These are phyloP conservation scores for Sphaerulina musiva DNA, from an alignment of 2,329 filamentous ascomycete species.

Conservation along the genomic window DNA sequence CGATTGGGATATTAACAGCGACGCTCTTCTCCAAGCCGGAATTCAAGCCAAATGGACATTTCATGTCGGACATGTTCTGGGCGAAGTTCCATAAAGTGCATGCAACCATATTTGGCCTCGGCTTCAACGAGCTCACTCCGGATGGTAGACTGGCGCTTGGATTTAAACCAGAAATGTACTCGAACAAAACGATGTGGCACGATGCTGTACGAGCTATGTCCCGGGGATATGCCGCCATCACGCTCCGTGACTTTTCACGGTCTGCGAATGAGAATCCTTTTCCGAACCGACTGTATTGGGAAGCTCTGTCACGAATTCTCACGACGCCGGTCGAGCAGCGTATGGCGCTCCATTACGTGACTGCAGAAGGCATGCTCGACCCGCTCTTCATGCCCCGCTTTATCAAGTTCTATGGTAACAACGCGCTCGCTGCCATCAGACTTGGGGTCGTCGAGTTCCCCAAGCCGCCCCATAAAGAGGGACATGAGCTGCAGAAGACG, in stretches of 20 bases:
- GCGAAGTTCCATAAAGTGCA: conserved; percentile 77
- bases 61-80: conserved; percentile 75
- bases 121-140: conserved; percentile 57
- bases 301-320: conserved; percentile 64
- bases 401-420: conserved; percentile 55
- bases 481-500: conserved; percentile 8
- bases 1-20: conserved; percentile 69
- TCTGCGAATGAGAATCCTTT: conserved; percentile 64
- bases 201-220: conserved; percentile 9
- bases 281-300: conserved; percentile 78
- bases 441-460: conserved; percentile 9
- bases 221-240: conserved; percentile 69
- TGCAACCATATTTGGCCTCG: conserved; percentile 72
- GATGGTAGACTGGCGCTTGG: conserved; percentile 62
- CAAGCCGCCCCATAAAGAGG: conserved; percentile 6
- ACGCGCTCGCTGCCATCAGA: conserved; percentile 8
- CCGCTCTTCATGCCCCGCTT: conserved; percentile 65
- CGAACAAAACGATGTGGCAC: conserved; percentile 8
- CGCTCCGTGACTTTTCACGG: conserved; percentile 73
- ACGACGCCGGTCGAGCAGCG: conserved; percentile 58
- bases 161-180: conserved; percentile 48
- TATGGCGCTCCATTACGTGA: conserved; percentile 43
- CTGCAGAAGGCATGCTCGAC: conserved; percentile 49
- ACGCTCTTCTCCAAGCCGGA: conserved; percentile 65
- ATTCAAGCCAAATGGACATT: conserved; percentile 56